Conservation (phyloP, 345 rosid species). For the Hibiscus tridactylites region DNA sequence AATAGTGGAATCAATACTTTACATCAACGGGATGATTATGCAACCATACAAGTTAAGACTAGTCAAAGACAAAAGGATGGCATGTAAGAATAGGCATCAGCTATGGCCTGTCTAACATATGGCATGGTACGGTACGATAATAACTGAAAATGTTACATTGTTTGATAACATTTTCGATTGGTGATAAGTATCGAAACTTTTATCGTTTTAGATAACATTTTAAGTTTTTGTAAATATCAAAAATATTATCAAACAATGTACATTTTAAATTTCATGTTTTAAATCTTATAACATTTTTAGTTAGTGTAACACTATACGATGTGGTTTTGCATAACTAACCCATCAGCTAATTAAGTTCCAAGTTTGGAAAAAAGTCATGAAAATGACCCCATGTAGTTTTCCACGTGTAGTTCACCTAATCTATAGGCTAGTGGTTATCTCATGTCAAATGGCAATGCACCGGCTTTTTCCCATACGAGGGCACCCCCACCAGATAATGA, state of each 20-base stretch:
- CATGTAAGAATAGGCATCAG: slow-evolving; percentile 11
- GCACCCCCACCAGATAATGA: slow-evolving; percentile 25
- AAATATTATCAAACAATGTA: no score
- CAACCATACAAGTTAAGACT: neutral
- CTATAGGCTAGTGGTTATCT: slow-evolving; percentile 27
- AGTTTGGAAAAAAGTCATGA: slow-evolving; percentile 28
- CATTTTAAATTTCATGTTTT: no score
- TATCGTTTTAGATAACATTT: no score
- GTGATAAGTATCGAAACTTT: no score
- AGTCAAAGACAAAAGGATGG: neutral
- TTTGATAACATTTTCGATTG: no score
- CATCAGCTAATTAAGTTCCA: slow-evolving; percentile 17
- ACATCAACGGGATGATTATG: neutral
- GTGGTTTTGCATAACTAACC: no score
- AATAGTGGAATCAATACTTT: neutral
- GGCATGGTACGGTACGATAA: no score
- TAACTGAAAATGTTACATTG: no score
- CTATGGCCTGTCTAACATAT: no score
- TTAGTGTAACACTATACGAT: no score
- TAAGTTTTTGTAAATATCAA: no score
- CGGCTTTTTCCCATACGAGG: slow-evolving; percentile 23
- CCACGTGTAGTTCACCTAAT: slow-evolving; percentile 67
- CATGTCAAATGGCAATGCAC: slow-evolving; percentile 40
- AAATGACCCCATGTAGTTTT: slow-evolving; percentile 23
- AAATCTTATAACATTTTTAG: no score